Evolutionary conservation across 176 grass and related monocot genomes (phyloP), one percentile per base, ranked within the genome.

Genomic region (Raddia distichophylla): DNA sequence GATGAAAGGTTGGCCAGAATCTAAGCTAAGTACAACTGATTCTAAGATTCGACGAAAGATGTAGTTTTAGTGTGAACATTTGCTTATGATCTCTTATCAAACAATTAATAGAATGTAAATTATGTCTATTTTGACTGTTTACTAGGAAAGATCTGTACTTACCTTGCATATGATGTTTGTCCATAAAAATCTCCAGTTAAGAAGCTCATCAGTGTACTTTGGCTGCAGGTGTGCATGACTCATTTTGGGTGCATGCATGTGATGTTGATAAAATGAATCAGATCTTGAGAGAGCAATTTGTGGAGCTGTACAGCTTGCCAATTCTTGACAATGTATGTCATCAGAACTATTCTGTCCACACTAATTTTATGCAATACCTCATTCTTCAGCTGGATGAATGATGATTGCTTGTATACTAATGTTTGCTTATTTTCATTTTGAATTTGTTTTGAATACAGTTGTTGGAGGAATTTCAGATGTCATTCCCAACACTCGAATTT

Each of bases 221-320:
- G 56, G 45, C 57, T 93, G 75, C 80, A 96, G 92, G 92, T 17
- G 95, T 98, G 20, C 95, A 98, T 37, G 95, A 98, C 87, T 98
- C 95, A 2, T 98, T 91, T 85, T 98, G 95, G 95, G 93, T 93
- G 13, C 92, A 98, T 89, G 90, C 95, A 20, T 89, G 95, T 74
- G 95, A 93, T 80, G 92, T 94, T 8, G 88, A 98, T 83, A 87
- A 80, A 85, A 94, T 98, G 95, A 98, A 98, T 61, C 87, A 80
- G 56, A 98, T 98, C 78, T 82, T 98, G 76, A 94, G 95, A 63
- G 90, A 98, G 76, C 90, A 98, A 52, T 98, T 98, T 78, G 95
- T 98, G 72, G 88, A 92, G 61, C 86, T 98, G 74, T 94, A 98
- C 59, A 90, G 82, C 72, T 87, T 89, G 88, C 95, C 95, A 16